Evolutionary conservation across 2,329 filamentous ascomycete species (phyloP).

Genomic region (Talaromyces sp.): DNA sequence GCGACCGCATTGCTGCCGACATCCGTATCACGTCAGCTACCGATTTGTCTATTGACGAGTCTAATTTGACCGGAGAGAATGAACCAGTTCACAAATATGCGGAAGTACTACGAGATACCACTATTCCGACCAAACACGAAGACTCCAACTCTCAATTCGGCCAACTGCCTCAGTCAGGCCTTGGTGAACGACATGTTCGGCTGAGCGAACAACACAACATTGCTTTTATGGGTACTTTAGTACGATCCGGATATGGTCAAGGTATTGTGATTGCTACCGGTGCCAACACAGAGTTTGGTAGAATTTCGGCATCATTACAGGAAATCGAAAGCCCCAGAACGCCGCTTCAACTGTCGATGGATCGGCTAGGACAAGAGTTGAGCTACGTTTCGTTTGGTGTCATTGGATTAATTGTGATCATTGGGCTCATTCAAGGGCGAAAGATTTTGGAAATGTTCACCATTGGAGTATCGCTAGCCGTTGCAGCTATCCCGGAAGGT

Average conservation of each 20-base stretch:
- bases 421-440: constrained; percentile 88
- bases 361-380: constrained; percentile 90
- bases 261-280: constrained; percentile 97
- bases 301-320: constrained; percentile 88
- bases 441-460: constrained; percentile 91
- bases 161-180: constrained; percentile 56
- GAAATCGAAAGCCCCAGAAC: constrained; percentile 95
- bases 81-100: constrained; percentile 80
- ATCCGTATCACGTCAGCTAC: constrained; percentile 87
- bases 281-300: constrained; percentile 89
- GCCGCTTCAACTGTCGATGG: constrained; percentile 93
- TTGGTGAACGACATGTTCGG: constrained; percentile 62
- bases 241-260: constrained; percentile 91
- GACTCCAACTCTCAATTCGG: constrained; percentile 55
- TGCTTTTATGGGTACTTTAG: constrained; percentile 95
- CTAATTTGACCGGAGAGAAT: constrained; percentile 94
- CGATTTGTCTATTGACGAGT: constrained; percentile 91
- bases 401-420: constrained; percentile 86
- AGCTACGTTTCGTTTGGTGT: constrained; percentile 96
- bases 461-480: constrained; percentile 92
- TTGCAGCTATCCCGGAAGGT: constrained; percentile 93
- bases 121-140: constrained; percentile 26
- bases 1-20: constrained; percentile 93
- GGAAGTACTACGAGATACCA: constrained; percentile 51
- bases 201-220: constrained; percentile 81